Base-by-base conservation (phyloP, 805 yeast genomes). In the Ogataea methanolica region DNA sequence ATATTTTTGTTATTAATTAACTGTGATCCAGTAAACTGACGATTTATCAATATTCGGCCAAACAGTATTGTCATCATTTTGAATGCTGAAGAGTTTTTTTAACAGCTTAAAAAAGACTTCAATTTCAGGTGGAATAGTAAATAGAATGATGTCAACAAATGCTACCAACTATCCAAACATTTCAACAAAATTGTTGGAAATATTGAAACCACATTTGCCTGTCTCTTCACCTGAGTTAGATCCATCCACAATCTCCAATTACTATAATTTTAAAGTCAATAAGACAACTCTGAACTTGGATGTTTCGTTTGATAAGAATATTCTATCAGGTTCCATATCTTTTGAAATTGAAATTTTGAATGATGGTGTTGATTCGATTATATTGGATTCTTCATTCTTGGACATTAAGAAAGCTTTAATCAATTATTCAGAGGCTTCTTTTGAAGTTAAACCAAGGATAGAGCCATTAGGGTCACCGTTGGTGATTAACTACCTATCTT, bases 201-300 rank as follows among this genome's bases (percentile, higher is more conserved):
- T 68, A 12, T 33, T 68, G 35, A 47, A 48, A 3, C 55, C 65
- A 15, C 67, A 65, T 48, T 57, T 68, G 29, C 79, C 79, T 1
- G 47, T 45, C 8, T 43, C 50, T 6, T 72, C 76, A 1, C 79
- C 88, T 4, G 88, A 82, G 55, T 48, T 61, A 11, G 96, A 90
- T 64, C 85, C 85, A 22, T 85, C 95, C 2, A 87, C 97, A 3
- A 71, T 82, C 41, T 88, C 96, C 38, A 86, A 84, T 63, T 90
- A 88, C 64, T 54, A 57, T 16, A 54, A 67, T 29, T 83, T 87
- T 58, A 55, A 63, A 2, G 74, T 87, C 22, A 55, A 63, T 4
- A 66, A 76, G 48, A 82, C 95, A 1, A 60, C 58, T 2, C 68
- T 89, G 43, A 68, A 74, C 44, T 67, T 84, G 42, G 69, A 71